Evolutionary conservation across 2,329 filamentous ascomycete genomes (phyloP).

Genomic region (Penicillium nordicum): DNA sequence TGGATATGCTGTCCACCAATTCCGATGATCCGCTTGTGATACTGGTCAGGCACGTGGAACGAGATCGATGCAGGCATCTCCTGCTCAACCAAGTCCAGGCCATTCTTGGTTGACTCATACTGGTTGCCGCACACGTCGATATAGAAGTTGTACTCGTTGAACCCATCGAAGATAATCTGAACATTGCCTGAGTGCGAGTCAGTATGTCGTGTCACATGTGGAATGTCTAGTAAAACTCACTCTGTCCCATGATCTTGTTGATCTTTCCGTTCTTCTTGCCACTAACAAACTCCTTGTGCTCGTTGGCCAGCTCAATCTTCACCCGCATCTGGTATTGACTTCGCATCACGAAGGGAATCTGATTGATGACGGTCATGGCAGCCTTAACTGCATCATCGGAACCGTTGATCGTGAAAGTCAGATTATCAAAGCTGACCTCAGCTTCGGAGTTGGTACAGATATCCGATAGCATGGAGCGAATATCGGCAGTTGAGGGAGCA

Average conservation of each 20-base stretch:
- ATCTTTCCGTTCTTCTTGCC: constrained; percentile 99
- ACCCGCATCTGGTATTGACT: constrained; percentile 90
- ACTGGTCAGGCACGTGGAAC: constrained; percentile 98
- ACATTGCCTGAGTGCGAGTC: constrained; percentile 64
- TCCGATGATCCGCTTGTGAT: constrained; percentile 98
- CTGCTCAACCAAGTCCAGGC: constrained; percentile 88
- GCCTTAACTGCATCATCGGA: constrained; percentile 95
- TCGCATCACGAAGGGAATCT: constrained; percentile 82
- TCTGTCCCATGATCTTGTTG: constrained; percentile 99
- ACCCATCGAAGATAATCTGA: constrained; percentile 97
- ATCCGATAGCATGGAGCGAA: constrained; percentile 86
- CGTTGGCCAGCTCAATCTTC: constrained; percentile 97
- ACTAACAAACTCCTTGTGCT: constrained; percentile 99
- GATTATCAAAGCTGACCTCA: constrained; percentile 89
- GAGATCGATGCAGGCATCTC: constrained; percentile 99
- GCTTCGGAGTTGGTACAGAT: constrained; percentile 96
- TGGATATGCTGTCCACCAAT: constrained; percentile 98
- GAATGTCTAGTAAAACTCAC: constrained; percentile 45
- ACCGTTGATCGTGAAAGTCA: constrained; percentile 89
- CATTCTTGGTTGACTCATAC: constrained; percentile 92
- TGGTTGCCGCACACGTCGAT: constrained; percentile 92
- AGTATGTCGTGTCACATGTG: constrained; percentile 7
- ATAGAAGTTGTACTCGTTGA: constrained; percentile 99
- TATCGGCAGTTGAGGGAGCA: constrained; percentile 63
- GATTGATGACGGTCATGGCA: constrained; percentile 89